These are phyloP conservation scores for Omphalotus olearius DNA, from an alignment of 1,284 basidiomycete genomes.

Conservation along the genomic window DNA sequence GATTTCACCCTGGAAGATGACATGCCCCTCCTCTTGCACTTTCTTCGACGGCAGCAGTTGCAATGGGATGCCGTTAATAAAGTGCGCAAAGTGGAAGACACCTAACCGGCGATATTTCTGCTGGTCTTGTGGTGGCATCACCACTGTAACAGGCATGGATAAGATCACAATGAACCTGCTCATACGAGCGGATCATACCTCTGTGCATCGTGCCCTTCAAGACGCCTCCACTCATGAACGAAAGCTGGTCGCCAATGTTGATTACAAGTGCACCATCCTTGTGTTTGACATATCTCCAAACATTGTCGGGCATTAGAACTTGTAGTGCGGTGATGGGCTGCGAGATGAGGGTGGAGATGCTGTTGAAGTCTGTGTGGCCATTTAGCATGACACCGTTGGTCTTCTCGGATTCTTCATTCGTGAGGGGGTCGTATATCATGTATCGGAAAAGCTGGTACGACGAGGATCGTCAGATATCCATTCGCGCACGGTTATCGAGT, in stretches of 20 bases:
- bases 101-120: conserved; percentile 34
- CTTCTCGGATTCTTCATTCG: conserved; percentile 28
- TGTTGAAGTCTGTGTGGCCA: conserved; percentile 42
- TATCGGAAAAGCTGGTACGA: conserved; percentile 34
- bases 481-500: too few species aligned
- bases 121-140: conserved; percentile 40
- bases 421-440: conserved; percentile 41
- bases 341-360: conserved; percentile 34
- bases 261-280: conserved; percentile 35
- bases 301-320: conserved; percentile 39
- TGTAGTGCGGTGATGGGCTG: conserved; percentile 47
- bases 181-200: conserved; percentile 18
- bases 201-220: conserved; percentile 43
- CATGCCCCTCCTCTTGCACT: conserved; percentile 25
- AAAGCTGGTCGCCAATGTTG: conserved; percentile 42
- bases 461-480: neutral
- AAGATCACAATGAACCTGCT: neutral
- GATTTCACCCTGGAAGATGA: conserved; percentile 25
- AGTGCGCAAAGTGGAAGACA: conserved; percentile 41
- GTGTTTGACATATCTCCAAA: conserved; percentile 46
- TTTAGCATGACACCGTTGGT: conserved; percentile 37
- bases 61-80: conserved; percentile 24
- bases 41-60: conserved; percentile 27
- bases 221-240: conserved; percentile 39
- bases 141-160: conserved; percentile 21